Evolutionary conservation across 2,329 filamentous ascomycete species (phyloP).

Genomic region (Fusarium brachygibbosum): DNA sequence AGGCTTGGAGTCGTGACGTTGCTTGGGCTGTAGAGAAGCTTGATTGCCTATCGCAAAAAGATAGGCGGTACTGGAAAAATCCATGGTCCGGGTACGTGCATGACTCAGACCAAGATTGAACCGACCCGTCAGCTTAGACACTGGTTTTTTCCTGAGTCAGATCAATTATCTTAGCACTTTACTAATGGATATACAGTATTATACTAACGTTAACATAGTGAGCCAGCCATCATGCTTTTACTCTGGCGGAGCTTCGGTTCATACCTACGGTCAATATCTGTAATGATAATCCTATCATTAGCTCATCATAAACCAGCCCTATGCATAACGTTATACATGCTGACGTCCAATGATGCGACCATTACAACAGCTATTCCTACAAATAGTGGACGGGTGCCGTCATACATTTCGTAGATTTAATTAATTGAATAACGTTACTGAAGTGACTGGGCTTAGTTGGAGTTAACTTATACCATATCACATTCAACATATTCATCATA

Average conservation of each 20-base stretch:
- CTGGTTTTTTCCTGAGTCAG: background rate
- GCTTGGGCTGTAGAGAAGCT: conserved; percentile 26
- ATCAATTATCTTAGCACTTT: background rate
- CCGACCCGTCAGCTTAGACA: background rate
- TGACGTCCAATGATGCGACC: conserved; percentile 4
- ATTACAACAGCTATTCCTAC: conserved; percentile 7
- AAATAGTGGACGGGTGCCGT: conserved; percentile 6
- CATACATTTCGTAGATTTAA: conserved; percentile 7
- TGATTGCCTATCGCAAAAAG: conserved; percentile 22
- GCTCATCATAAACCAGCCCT: background rate
- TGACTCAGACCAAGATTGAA: conserved; percentile 30
- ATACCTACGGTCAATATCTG: background rate
- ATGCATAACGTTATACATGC: background rate
- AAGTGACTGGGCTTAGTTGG: background rate
- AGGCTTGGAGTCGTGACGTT: conserved; percentile 40
- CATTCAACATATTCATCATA: background rate
- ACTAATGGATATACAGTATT: background rate
- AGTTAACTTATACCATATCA: background rate
- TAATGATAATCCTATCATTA: background rate
- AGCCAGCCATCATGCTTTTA: too few species aligned
- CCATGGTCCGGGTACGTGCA: conserved; percentile 22
- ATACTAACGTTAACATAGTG: background rate
- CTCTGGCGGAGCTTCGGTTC: background rate
- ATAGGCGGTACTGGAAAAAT: conserved; percentile 31
- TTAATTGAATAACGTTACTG: background rate